Conservation (phyloP, 257 asterid species). For the Leptodermis oblonga region DNA sequence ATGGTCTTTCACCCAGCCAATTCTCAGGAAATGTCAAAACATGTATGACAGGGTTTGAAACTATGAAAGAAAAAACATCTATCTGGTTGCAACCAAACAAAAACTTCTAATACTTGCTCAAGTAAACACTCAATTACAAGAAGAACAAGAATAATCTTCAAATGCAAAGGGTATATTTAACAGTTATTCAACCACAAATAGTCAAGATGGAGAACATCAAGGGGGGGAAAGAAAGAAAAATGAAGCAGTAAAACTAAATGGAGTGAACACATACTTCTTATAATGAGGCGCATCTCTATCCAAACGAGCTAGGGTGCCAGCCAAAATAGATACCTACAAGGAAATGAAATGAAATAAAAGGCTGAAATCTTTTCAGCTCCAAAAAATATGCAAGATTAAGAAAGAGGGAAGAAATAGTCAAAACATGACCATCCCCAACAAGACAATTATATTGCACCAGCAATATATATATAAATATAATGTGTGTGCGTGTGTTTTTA, state of each 20-base stretch:
- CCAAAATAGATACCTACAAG: conserved; percentile 91
- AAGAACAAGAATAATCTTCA: neutral
- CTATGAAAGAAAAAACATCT: neutral
- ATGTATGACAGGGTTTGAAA: neutral
- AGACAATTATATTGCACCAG: neutral
- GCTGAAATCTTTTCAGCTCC: neutral
- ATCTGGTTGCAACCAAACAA: neutral
- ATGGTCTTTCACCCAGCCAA: neutral
- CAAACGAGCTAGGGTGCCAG: conserved; percentile 98
- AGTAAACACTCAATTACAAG: neutral
- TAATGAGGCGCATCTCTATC: conserved; percentile 98
- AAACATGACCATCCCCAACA: neutral
- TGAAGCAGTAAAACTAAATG: neutral
- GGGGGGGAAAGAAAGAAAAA: neutral
- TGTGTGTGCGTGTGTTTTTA: too few relatives aligned
- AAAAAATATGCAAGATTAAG: neutral
- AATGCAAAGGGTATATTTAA: neutral
- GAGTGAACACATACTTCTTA: conserved; percentile 54
- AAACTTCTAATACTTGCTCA: neutral
- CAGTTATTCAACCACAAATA: neutral
- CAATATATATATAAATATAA: too few relatives aligned
- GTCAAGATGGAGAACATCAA: neutral
- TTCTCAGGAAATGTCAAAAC: neutral
- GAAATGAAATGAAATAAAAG: conserved; percentile 15
- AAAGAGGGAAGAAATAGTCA: neutral